Base-by-base conservation (phyloP, 2,329 filamentous ascomycete genomes). In the Hymenoscyphus scutula region DNA sequence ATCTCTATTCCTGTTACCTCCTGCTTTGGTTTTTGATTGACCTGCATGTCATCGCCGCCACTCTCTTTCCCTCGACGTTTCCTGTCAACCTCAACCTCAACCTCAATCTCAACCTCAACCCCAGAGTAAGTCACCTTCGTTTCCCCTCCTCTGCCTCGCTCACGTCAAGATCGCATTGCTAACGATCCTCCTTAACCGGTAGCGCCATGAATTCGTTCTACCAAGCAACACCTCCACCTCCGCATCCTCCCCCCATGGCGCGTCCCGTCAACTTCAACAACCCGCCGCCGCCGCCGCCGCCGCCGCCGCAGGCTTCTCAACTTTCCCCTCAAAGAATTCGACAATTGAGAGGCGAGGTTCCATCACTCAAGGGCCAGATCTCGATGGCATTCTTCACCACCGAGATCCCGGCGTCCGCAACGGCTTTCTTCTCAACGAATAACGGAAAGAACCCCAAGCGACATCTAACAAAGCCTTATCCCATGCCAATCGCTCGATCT, bases 401-500 rank as follows among this genome's bases (percentile, higher is more conserved):
- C 3, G 41, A 48, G 6, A 48, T 66, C 55, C 62, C 53, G 4
- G 5, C 38, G 7, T 25, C 62, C 51, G 62, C 62, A 25, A 60
- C 60, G 7, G 67, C 69, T 17, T 38, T 58, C 30, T 69, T 72
- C 48, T 72, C 70, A 3, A 72, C 69, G 17, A 37, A 61, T 2
- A 23, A 32, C 17, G 62, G 70, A 38, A 48, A 25, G 23, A 37
- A 53, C 2, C 45, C 53, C 51, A 65, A 66, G 54, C 63, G 68
- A 25, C 10, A 60, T 13, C 62, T 63, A 11, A n/a, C 29, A 23
- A 34, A 59, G n/a, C 60, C 51, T 32, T 51, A 23, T 41, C 57
- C 61, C 55, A 41, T 56, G 15, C 45, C 29, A 13, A 59, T 69
- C 23, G 30, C 59, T 19, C 67, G 65, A 51, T 63, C 63, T 10